A percentile compares a stretch with the other conserved stretches of the same genome.
Evolutionary conservation across 495 filamentous ascomycete species (phyloP).

Genomic region (Wilcoxina mikolae): DNA sequence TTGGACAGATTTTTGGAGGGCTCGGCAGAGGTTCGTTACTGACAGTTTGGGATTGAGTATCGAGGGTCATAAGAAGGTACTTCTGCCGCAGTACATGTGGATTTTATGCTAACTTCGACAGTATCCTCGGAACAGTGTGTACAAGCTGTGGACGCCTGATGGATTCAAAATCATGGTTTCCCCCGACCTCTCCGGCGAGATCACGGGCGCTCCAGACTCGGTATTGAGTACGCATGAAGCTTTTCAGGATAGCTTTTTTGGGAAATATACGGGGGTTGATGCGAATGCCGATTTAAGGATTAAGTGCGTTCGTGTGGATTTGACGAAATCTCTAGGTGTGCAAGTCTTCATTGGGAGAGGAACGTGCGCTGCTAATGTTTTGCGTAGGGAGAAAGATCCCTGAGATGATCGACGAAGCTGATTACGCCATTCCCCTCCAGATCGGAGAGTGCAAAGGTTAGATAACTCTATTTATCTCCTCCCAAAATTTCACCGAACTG

Average conservation of each 20-base stretch:
- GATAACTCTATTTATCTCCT: neutral
- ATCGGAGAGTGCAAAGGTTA: neutral
- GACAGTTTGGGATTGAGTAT: neutral
- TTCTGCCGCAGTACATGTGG: neutral
- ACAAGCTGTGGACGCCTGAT: neutral
- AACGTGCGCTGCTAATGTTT: no score
- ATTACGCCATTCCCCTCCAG: neutral
- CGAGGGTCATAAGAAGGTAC: neutral
- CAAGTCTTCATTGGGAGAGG: neutral
- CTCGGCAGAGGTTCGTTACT: neutral
- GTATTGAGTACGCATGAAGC: neutral
- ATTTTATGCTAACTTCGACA: neutral
- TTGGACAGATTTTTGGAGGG: neutral
- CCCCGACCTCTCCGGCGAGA: neutral
- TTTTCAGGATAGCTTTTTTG: neutral
- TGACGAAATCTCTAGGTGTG: neutral
- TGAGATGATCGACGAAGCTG: neutral
- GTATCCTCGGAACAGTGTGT: neutral
- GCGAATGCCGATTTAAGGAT: neutral
- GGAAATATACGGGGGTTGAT: neutral
- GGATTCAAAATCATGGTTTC: neutral
- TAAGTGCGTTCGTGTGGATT: neutral
- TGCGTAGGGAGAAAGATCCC: no score
- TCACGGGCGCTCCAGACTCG: neutral
- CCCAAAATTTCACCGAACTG: neutral